These are phyloP conservation scores for Hibiscus trionum DNA, from an alignment of 345 rosid genomes.

Conservation along the genomic window DNA sequence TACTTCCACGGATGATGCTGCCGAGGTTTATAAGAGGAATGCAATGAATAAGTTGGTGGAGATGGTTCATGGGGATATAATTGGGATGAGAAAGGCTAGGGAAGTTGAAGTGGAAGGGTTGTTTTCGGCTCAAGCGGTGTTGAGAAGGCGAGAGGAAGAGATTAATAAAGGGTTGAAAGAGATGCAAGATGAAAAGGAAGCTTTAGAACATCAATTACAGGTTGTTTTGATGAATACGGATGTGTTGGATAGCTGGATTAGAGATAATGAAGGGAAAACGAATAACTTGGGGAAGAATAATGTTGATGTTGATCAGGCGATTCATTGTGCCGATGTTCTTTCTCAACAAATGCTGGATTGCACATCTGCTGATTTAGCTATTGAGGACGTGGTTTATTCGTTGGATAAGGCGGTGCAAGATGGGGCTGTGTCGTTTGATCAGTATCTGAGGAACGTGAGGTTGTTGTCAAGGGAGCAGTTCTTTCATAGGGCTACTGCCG, in stretches of 20 bases:
- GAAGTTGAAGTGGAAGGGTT: slow-evolving; percentile 78
- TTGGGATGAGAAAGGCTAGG: slow-evolving; percentile 46
- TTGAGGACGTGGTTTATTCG: slow-evolving; percentile 69
- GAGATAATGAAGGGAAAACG: slow-evolving; percentile 50
- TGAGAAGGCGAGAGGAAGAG: slow-evolving; percentile 60
- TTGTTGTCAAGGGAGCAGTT: slow-evolving; percentile 89
- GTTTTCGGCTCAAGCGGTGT: slow-evolving; percentile 52
- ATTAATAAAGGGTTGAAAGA: slow-evolving; percentile 52
- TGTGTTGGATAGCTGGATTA: slow-evolving; percentile 59
- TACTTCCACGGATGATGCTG: slow-evolving; percentile 50
- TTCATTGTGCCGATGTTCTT: slow-evolving; percentile 45
- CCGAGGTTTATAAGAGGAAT: slow-evolving; percentile 63
- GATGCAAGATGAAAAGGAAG: slow-evolving; percentile 70
- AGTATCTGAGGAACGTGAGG: slow-evolving; percentile 82
- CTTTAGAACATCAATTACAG: slow-evolving; percentile 74
- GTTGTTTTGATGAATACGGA: slow-evolving; percentile 66
- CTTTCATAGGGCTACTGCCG: slow-evolving; percentile 68
- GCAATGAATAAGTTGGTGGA: slow-evolving; percentile 71
- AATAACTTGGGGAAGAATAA: slow-evolving; percentile 15
- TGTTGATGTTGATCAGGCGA: slow-evolving; percentile 49
- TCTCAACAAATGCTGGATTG: slow-evolving; percentile 82
- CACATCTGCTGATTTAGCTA: slow-evolving; percentile 67
- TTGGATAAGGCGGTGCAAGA: slow-evolving; percentile 72
- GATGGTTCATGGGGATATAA: slow-evolving; percentile 48
- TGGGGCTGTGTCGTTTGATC: slow-evolving; percentile 62